phyloP scores from a whole-genome alignment of 345 rosid genomes.

The Linum trigynum region DNA sequence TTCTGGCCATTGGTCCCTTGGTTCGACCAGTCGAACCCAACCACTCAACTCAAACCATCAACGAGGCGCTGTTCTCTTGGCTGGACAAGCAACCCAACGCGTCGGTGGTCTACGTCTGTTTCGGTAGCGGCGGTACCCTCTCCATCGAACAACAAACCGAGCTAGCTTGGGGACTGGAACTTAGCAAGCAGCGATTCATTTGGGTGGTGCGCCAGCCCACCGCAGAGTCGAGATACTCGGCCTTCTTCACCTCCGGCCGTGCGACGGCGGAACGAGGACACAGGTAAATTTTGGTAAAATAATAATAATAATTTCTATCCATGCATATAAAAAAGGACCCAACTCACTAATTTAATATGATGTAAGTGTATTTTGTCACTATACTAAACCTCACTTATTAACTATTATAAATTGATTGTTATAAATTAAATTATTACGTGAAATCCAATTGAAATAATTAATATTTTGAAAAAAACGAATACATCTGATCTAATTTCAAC shows the following conservation, averaged over 20 bases:
- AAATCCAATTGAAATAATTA: too few relatives aligned
- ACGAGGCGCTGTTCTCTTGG: slow-evolving; percentile 24
- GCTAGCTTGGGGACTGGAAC: slow-evolving; percentile 39
- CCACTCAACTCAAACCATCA: not conserved
- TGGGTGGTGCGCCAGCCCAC: slow-evolving; percentile 36
- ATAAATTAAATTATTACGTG: too few relatives aligned
- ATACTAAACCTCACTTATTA: too few relatives aligned
- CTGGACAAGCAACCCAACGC: slow-evolving; percentile 26
- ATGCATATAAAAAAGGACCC: too few relatives aligned
- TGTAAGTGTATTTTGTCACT: too few relatives aligned
- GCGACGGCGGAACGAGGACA: not conserved
- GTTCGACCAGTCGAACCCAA: not conserved
- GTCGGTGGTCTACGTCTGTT: slow-evolving; percentile 43
- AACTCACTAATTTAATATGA: too few relatives aligned
- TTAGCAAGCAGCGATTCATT: slow-evolving; percentile 30
- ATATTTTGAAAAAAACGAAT: too few relatives aligned
- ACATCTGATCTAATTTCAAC: too few relatives aligned
- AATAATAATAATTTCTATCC: too few relatives aligned
- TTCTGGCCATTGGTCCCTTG: slow-evolving; percentile 13
- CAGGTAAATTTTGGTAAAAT: too few relatives aligned
- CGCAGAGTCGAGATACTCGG: not conserved
- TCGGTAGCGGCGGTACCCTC: slow-evolving; percentile 34
- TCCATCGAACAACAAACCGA: slow-evolving; percentile 30
- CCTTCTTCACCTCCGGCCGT: too few relatives aligned
- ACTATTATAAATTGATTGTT: too few relatives aligned